Conservation (phyloP, 352 stramenopile genomes). For the Nannochloropsis limnetica region DNA sequence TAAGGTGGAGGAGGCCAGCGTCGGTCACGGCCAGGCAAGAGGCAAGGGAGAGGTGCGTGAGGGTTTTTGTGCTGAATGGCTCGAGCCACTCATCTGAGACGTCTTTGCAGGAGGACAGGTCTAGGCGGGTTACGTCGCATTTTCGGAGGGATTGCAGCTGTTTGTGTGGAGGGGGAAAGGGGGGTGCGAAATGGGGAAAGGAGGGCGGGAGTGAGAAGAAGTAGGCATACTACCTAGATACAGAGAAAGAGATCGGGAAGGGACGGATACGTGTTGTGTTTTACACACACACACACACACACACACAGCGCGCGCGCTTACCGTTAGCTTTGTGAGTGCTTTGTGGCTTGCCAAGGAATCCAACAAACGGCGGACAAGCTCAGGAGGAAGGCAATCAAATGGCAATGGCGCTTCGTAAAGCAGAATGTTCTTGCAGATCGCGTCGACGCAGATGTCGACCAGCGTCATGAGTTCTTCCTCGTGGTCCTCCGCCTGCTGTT, state of each 20-base stretch:
- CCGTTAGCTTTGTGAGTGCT: conserved; percentile 20
- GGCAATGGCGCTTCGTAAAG: background rate
- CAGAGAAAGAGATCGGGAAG: background rate
- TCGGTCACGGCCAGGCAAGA: background rate
- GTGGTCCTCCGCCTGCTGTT: background rate
- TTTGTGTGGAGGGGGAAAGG: background rate
- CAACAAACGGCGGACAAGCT: background rate
- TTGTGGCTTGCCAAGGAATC: conserved; percentile 11
- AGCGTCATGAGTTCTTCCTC: background rate
- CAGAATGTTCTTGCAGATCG: background rate
- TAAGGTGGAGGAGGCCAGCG: conserved; percentile 19
- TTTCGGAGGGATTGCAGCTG: background rate
- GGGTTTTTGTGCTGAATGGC: background rate
- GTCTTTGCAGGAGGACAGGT: conserved; percentile 25
- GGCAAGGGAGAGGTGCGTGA: background rate
- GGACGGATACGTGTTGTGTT: too few relatives aligned
- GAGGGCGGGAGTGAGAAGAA: background rate
- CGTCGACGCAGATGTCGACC: background rate
- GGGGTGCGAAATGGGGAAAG: background rate
- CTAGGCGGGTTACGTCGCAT: background rate
- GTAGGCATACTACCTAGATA: background rate
- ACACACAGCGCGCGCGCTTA: background rate
- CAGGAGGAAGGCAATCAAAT: background rate
- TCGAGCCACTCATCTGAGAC: background rate
- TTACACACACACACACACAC: background rate